These are phyloP conservation scores for Typha latifolia DNA, from an alignment of 176 grass and related monocot species.

Conservation along the genomic window DNA sequence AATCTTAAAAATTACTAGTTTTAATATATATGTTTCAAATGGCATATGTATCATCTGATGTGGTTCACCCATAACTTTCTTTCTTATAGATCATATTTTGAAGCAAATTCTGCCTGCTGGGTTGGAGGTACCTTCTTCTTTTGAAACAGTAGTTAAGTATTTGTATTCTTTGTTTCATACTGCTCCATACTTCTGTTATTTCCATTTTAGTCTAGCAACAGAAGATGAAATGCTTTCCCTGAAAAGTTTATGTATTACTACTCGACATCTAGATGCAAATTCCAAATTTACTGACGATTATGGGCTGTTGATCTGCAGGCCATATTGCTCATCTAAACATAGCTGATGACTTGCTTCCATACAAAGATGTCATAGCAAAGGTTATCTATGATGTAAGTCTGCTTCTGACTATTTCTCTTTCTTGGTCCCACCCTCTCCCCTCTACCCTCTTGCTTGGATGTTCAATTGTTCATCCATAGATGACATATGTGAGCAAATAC, in stretches of 20 bases:
- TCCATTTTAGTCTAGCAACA: conserved; percentile 2
- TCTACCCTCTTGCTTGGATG: too few species aligned
- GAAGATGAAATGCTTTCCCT: too few species aligned
- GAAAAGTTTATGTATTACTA: too few species aligned
- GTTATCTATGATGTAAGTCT: conserved; percentile 93
- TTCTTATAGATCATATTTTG: conserved; percentile 67
- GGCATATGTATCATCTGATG: background rate
- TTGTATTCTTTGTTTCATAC: conserved; percentile 16
- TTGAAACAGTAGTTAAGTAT: conserved; percentile 96
- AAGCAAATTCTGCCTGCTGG: conserved; percentile 69
- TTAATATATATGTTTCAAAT: background rate
- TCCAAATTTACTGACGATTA: background rate
- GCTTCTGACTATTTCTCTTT: background rate
- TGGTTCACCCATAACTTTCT: conserved; percentile 15
- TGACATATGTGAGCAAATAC: too few species aligned
- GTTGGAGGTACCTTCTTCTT: conserved; percentile 88
- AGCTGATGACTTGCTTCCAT: conserved; percentile 63
- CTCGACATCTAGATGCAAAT: too few species aligned
- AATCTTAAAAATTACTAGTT: too few species aligned
- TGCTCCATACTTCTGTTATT: conserved; percentile 10
- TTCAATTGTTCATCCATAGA: too few species aligned
- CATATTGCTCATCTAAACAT: conserved; percentile 98
- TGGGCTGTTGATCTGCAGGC: conserved; percentile 29
- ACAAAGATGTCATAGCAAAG: conserved; percentile 78
- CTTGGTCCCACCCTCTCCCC: too few species aligned